Percentiles rank a stretch among this genome's conserved stretches.
These are phyloP conservation scores for Carallia pectinifolia DNA, from an alignment of 345 rosid genomes.

Conservation along the genomic window DNA sequence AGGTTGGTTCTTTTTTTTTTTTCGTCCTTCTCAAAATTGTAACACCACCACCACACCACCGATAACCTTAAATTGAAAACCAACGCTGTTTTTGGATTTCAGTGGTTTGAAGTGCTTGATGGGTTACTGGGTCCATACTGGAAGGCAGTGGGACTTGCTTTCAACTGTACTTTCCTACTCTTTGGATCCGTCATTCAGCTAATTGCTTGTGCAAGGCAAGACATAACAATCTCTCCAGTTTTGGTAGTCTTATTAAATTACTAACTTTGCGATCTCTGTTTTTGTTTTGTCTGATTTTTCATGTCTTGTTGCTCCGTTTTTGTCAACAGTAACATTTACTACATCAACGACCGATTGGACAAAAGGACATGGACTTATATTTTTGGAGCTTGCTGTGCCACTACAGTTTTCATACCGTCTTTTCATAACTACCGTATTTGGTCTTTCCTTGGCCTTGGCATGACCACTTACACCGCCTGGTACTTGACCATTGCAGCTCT, in stretches of 20 bases:
- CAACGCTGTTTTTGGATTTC: conserved; percentile 17
- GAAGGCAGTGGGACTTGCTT: conserved; percentile 93
- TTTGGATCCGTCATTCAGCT: conserved; percentile 99
- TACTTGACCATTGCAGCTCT: conserved; percentile 79
- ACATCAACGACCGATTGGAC: conserved; percentile 90
- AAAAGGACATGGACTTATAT: conserved; percentile 99
- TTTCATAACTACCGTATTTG: conserved; percentile 97
- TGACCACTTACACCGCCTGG: conserved; percentile 99
- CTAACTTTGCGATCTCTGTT: background rate
- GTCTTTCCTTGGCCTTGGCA: conserved; percentile 96
- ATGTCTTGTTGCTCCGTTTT: background rate
- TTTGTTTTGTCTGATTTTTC: conserved; percentile 1
- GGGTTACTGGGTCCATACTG: conserved; percentile 91
- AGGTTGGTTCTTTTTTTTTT: conserved; percentile 35
- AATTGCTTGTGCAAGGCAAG: conserved; percentile 92
- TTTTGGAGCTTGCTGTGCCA: conserved; percentile 99
- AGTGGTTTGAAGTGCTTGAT: conserved; percentile 99
- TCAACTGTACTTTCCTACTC: conserved; percentile 95
- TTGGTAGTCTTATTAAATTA: background rate
- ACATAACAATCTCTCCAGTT: background rate
- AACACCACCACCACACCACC: conserved; percentile 11
- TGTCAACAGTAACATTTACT: conserved; percentile 80
- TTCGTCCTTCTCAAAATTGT: background rate
- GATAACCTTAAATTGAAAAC: background rate
- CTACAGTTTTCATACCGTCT: conserved; percentile 96